These are phyloP conservation scores for Vararia minispora DNA, from an alignment of 768 basidiomycete species.

Conservation along the genomic window DNA sequence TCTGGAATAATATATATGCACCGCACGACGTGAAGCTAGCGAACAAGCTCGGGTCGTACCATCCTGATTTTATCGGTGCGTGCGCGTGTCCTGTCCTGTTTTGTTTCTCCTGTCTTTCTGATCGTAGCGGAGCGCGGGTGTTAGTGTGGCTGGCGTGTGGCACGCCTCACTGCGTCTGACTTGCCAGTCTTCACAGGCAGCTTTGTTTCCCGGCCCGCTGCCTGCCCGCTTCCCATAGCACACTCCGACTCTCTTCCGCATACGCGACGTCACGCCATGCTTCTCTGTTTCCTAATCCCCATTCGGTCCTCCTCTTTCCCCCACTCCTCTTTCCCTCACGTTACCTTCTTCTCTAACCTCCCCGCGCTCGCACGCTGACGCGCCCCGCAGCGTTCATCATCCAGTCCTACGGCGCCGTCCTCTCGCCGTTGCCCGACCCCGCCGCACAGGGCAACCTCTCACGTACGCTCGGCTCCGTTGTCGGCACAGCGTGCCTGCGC, in stretches of 20 bases:
- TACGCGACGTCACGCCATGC: no score
- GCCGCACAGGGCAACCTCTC: slow-evolving; percentile 72
- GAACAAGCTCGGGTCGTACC: slow-evolving; percentile 76
- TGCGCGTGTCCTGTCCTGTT: slow-evolving; percentile 17
- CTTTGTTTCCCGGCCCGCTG: no score
- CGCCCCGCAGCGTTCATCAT: slow-evolving; percentile 63
- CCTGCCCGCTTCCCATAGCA: no score
- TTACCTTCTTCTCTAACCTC: slow-evolving; percentile 2
- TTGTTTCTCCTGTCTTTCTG: slow-evolving; percentile 3
- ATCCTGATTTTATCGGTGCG: slow-evolving; percentile 91
- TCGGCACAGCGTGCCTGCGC: slow-evolving; percentile 77
- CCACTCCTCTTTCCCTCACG: no score
- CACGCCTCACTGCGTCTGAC: no score
- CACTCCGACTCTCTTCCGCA: no score
- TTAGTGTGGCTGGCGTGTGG: no score
- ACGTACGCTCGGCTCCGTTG: slow-evolving; percentile 73
- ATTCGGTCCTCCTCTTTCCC: not conserved
- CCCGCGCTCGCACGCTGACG: slow-evolving; percentile 1
- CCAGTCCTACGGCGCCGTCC: slow-evolving; percentile 71
- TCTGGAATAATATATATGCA: slow-evolving; percentile 84
- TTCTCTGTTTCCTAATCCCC: no score
- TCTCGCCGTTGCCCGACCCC: slow-evolving; percentile 57
- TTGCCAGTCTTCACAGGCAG: no score
- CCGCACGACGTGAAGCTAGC: slow-evolving; percentile 86
- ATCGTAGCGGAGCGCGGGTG: no score